Base-by-base conservation (phyloP, 2,329 filamentous ascomycete genomes). In the Fusarium sterilihyphosum region DNA sequence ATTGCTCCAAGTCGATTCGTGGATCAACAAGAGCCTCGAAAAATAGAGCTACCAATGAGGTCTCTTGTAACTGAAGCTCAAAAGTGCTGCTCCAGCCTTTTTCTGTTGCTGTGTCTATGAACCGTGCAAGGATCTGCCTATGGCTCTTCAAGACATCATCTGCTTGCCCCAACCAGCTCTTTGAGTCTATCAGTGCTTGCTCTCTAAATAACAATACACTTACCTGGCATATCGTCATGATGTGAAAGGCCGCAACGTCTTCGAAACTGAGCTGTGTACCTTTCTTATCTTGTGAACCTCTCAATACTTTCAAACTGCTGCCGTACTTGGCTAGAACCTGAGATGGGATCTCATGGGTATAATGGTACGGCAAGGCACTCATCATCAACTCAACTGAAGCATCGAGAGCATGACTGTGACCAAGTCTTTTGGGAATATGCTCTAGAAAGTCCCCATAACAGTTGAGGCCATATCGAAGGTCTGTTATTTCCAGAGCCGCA, bases 391-490 rank as follows among this genome's bases (percentile, higher is more conserved):
- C 76, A 37, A 79, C 77, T 1, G 82, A 75, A 2, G 81, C 80
- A 65, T 87, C 85, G 2, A 88, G 78, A 8, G 85, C 85, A 49
- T 80, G 78, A 43, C 84, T 87, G 10, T 67, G 77, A 3, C 86
- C 87, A 13, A 88, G 76, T 1, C 85, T 83, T 35, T 67, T 73
- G 0, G 86, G 87, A 2, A 88, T 75, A 18, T 85, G 80, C 14
- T 78, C 77, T 12, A 88, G 71, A 67, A 85, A 88, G 2, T 74
- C 70, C 1, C 86, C 87, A 65, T 86, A 88, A 33, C 83, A 84
- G 59, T 77, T 75, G 6, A 88, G 65, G 58, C 86, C 85, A 69
- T 85, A 87, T 31, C 84, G 79, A 16, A 85, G 77, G 59, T 87
- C 84, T 1, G 80, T 81, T 4, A 83, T 77, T 22, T 81, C 70